phyloP scores from a whole-genome alignment of 1,284 basidiomycete species.

The Hypsizygus ulmarius region DNA sequence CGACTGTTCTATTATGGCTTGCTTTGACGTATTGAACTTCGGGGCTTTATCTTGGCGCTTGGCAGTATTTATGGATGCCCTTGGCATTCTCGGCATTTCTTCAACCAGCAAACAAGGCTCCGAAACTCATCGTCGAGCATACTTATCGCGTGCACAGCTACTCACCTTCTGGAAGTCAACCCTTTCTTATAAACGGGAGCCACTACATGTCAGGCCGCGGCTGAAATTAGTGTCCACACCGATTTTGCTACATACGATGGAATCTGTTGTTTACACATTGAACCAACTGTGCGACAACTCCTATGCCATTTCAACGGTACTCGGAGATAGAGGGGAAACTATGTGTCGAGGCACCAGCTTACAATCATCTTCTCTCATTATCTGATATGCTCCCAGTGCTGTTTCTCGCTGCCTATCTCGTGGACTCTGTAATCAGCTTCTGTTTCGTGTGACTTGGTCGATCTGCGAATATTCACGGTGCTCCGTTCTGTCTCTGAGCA shows the following conservation, averaged over 20 bases:
- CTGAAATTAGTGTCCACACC: too few relatives aligned
- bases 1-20: slow-evolving; percentile 6
- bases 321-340: slow-evolving; percentile 9
- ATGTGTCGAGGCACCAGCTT: background rate
- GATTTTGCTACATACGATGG: too few relatives aligned
- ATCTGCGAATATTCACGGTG: slow-evolving; percentile 6
- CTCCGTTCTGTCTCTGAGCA: slow-evolving; percentile 6
- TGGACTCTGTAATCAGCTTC: background rate
- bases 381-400: background rate
- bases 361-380: background rate
- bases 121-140: too few relatives aligned
- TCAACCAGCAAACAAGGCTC: too few relatives aligned
- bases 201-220: too few relatives aligned
- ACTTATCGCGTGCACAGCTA: too few relatives aligned
- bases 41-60: background rate
- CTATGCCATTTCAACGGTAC: background rate
- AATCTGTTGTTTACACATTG: too few relatives aligned
- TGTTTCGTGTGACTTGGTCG: slow-evolving; percentile 1
- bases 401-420: background rate
- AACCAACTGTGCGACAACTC: background rate
- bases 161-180: too few relatives aligned
- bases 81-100: too few relatives aligned
- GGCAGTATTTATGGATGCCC: background rate
- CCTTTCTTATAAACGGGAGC: too few relatives aligned
- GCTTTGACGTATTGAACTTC: slow-evolving; percentile 6